Conservation (phyloP, 2,329 filamentous ascomycete species). For the Hypoxylon sp. region DNA sequence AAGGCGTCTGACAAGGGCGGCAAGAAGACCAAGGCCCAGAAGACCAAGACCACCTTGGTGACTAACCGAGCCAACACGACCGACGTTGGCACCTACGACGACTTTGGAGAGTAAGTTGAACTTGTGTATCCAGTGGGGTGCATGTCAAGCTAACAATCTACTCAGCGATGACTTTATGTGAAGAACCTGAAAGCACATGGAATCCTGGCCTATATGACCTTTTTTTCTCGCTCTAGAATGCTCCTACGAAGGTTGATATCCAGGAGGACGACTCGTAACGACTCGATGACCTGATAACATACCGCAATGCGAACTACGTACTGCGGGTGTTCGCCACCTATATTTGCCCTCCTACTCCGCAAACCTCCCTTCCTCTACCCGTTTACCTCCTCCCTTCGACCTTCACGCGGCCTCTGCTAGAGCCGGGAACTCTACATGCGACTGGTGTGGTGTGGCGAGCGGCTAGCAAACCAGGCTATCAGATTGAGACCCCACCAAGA, state of each 20-base stretch:
- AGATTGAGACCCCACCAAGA: neutral
- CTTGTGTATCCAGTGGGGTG: neutral
- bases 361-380: neutral
- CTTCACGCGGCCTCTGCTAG: neutral
- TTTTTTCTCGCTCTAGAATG: neutral
- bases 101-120: slow-evolving; percentile 81
- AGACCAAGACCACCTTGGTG: slow-evolving; percentile 88
- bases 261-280: slow-evolving; percentile 13
- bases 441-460: neutral
- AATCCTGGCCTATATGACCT: slow-evolving; percentile 27
- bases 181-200: slow-evolving; percentile 46
- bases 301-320: slow-evolving; percentile 12
- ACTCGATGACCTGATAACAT: no score
- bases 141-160: slow-evolving; percentile 8
- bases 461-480: slow-evolving; percentile 1
- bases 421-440: neutral
- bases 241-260: neutral
- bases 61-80: slow-evolving; percentile 66
- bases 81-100: slow-evolving; percentile 82
- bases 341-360: slow-evolving; percentile 8
- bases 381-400: neutral
- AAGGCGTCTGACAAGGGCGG: slow-evolving; percentile 91
- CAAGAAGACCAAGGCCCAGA: slow-evolving; percentile 97
- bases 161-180: slow-evolving; percentile 76
- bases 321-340: slow-evolving; percentile 2